Evolutionary conservation across 2,329 filamentous ascomycete species (phyloP), one percentile per base, ranked within the genome.

Genomic region (Simplicillium aogashimaense): DNA sequence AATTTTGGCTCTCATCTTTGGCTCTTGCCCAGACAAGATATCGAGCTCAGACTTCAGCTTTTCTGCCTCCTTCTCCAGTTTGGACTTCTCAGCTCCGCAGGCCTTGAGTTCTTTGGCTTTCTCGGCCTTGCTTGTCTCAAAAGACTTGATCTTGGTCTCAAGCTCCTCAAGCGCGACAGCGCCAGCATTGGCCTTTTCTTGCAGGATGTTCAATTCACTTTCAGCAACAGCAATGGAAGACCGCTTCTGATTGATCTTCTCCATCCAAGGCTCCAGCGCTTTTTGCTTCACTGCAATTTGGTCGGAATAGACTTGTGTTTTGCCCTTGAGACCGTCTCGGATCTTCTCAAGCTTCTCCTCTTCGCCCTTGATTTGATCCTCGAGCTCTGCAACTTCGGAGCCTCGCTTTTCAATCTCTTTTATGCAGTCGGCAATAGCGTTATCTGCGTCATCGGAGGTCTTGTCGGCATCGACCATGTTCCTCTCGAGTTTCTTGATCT

Each of bases 401-500:
- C 76, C 72, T 44, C 86, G 82, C 3, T 77, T 80, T 54, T 86
- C 78, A 34, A 97, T 84, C 48, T 95, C 88, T 42, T 81, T 73
- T 7, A 72, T 67, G 51, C 86, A 88, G 49, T 89, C 82, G 54
- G 85, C 79, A 10, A 92, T 83, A 8, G 86, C 78, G 46, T 83
- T 81, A 30, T 81, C 75, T 3, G 88, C 84, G 51, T 94, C 87
- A 1, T 76, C 73, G 1, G 78, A 76, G 6, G 83, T 78, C 43
- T 82, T 80, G 47, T 86, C 85, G 44, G 86, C 86, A 35, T 81
- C 83, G 40, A 79, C 72, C 45, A 92, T 85, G 0, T 83, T 76
- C 66, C 95, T 97, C 49, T 97, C 87, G 12, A 95, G 74, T 65
- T 98, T 98, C 68, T 92, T 95, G 52, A 86, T 82, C 66, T 98